Conservation (phyloP, 2,329 filamentous ascomycete genomes). For the Beauveria caledonica region DNA sequence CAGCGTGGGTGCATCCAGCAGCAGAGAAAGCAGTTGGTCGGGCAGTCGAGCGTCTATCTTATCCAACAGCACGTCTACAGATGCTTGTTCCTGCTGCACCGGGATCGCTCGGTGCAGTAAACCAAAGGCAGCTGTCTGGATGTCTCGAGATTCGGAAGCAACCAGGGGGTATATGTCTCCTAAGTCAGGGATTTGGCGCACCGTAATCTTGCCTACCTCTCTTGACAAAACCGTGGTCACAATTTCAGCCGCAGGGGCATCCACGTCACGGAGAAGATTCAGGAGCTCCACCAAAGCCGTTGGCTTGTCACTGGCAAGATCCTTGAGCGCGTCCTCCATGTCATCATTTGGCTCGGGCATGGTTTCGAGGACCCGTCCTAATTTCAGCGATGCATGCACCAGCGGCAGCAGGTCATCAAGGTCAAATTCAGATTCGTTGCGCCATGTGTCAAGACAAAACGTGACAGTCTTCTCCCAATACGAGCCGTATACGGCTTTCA, state of each 20-base stretch:
- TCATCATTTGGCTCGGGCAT: constrained; percentile 78
- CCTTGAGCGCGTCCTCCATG: constrained; percentile 63
- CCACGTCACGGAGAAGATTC: constrained; percentile 36
- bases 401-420: constrained; percentile 49
- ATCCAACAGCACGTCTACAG: constrained; percentile 66
- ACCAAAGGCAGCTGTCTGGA: constrained; percentile 75
- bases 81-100: constrained; percentile 68
- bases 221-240: constrained; percentile 68
- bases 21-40: constrained; percentile 73
- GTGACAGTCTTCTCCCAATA: constrained; percentile 68
- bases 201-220: constrained; percentile 55
- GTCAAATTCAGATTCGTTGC: constrained; percentile 32
- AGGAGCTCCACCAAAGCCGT: constrained; percentile 56
- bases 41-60: constrained; percentile 68
- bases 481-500: constrained; percentile 77
- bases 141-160: constrained; percentile 62
- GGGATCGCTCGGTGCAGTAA: constrained; percentile 77
- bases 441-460: constrained; percentile 52
- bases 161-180: constrained; percentile 68
- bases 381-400: constrained; percentile 63
- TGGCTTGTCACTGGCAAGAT: constrained; percentile 48
- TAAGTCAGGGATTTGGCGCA: constrained; percentile 53
- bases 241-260: constrained; percentile 61
- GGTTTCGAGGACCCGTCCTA: constrained; percentile 55
- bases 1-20: constrained; percentile 68